Evolutionary conservation across 2,329 filamentous ascomycete genomes (phyloP), one percentile per base, ranked within the genome.

Genomic region (Curvularia verruculosa): DNA sequence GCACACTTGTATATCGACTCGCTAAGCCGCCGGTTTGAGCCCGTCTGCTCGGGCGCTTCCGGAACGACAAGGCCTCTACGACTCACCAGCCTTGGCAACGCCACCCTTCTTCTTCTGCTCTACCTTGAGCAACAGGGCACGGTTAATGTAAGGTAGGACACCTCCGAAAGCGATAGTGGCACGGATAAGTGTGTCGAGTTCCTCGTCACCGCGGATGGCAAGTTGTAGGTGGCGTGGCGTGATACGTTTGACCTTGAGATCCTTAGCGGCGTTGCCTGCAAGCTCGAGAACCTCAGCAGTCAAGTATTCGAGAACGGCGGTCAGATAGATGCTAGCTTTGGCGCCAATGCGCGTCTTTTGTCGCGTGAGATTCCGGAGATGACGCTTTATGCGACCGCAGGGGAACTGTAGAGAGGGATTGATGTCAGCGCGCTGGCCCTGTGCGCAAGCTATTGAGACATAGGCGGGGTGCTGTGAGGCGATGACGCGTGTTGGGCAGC

Each of bases 331-430:
- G 67, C 95, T 93, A 65, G 95, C 95, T 85, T 98, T 98, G 75
- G 94, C 95, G 72, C 95, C 95, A 68, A 99, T 96, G 81, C 95
- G 94, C 91, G 97, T 98, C 85, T 98, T 98, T 83, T 97, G 96
- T 78, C 98, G 95, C 48, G 95, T 98, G 83, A 97, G 97, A 80
- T 92, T 92, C 87, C 98, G 97, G 77, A 99, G 85, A 84, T 98
- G 98, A 83, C 95, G 93, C 90, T 99, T 99, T 81, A 99, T 95
- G 89, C 95, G 95, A 82, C 95, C 95, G 79, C 95, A 99, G 61
- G 95, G 95, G 79, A 99, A 99, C 95, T 99, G 77, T 58, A 66
- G 31, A 66, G 65, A 54, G 43, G 51, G 58, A 10, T 28, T 26
- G 26, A 58, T 60, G 62, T 74, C 58, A 74, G 69, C 70, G 68